phyloP scores from a whole-genome alignment of 169 alveolate species.

The Amoebophrya sp. region DNA sequence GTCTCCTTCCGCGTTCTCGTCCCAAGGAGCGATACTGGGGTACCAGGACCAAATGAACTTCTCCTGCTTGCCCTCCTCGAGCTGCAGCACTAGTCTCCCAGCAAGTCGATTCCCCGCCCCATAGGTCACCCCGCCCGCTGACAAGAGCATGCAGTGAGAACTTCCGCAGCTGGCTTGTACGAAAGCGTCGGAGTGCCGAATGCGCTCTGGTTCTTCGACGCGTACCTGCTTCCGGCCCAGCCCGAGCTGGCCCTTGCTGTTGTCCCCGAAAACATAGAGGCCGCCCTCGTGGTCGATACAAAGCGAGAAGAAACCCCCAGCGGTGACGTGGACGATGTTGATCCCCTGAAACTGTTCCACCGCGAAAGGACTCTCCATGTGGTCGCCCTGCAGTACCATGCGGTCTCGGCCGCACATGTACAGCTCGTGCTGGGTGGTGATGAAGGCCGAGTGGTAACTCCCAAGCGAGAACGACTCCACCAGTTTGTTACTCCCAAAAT shows the following conservation, averaged over 20 bases:
- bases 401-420: conserved; percentile 43
- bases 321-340: conserved; percentile 5
- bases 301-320: conserved; percentile 37
- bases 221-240: conserved; percentile 27
- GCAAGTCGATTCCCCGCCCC: not conserved
- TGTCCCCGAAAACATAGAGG: conserved; percentile 43
- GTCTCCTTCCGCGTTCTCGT: not conserved
- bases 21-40: not conserved
- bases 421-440: not conserved
- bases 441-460: not conserved
- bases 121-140: not conserved
- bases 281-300: conserved; percentile 31
- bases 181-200: not conserved
- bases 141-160: not conserved
- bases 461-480: not conserved
- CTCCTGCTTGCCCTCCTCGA: not conserved
- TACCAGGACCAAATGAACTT: not conserved
- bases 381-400: conserved; percentile 38
- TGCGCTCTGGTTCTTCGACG: not conserved
- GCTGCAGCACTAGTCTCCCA: not conserved
- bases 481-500: not conserved
- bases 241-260: conserved; percentile 43
- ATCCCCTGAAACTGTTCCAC: not conserved
- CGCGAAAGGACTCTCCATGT: conserved; percentile 35
- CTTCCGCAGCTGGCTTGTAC: not conserved